Base-by-base conservation (phyloP, 495 filamentous ascomycete species). In the Neurospora intermedia region DNA sequence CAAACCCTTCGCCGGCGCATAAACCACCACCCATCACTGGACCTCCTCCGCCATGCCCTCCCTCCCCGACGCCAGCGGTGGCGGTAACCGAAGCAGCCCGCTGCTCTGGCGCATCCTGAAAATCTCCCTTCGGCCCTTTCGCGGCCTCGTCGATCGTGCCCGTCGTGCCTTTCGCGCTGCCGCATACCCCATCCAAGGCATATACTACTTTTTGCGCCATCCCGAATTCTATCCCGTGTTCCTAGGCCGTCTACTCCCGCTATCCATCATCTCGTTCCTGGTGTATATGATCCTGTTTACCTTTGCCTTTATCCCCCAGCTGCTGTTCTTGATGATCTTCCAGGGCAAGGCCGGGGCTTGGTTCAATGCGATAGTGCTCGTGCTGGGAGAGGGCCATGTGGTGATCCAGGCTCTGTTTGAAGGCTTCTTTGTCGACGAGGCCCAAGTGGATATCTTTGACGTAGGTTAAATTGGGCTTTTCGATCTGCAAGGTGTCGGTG, bases 401-500 rank as follows among this genome's bases (percentile, higher is more conserved):
- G 85, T 98, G 48, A 91, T 95, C 43, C 92, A 90, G 66, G 81
- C 92, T 38, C 81, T 97, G 13, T 91, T 93, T 54, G 92, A 94
- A 75, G 89, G 90, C 11, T 94, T 95, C 76, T 84, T 97, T 69
- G 90, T 96, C 16, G 90, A 95, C 72, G 92, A 94, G 71, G 89
- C 90, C 11, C 87, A 97, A 3, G 87, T 96, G n/a, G 93, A 99
- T 78, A 92, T 93, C 8, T 99, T 98, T 75, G 96, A 99, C 82
- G 93, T 91, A 71, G 85, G 91, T 70, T 16, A 3, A 85, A 91
- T 69, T 16, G 6, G 40, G 43, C 46, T 41, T 75, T 77, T 85
- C 6, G 38, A 86, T 0, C 27, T 16, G 54, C 6, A 62, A 8
- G 23, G 6, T 7, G 23, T 11, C 6, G 48, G 2, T 7, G 54